Percentiles rank a stretch among this genome's conserved stretches.
phyloP scores from a whole-genome alignment of 2,329 filamentous ascomycete species.

The Xylaria sp. region DNA sequence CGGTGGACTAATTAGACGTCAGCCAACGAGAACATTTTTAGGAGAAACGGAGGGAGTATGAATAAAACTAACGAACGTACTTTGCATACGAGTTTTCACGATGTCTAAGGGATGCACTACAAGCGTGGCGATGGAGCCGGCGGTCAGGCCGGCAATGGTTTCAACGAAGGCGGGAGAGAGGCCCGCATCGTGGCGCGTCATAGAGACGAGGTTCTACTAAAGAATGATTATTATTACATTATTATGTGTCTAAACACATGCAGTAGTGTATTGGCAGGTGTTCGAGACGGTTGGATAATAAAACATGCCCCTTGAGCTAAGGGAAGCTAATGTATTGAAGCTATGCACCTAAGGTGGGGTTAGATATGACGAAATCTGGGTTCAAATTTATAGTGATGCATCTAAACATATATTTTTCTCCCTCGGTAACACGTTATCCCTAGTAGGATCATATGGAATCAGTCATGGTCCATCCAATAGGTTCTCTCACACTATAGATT shows the following conservation, averaged over 20 bases:
- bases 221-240: conserved; percentile 27
- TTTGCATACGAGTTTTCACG: conserved; percentile 94
- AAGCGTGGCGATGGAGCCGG: conserved; percentile 86
- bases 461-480: neutral
- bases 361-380: neutral
- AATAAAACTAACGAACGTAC: conserved; percentile 59
- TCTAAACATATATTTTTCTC: neutral
- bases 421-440: conserved; percentile 2
- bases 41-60: neutral
- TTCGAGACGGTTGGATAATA: neutral
- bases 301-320: neutral
- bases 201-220: conserved; percentile 49
- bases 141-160: conserved; percentile 88
- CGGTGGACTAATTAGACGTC: conserved; percentile 58
- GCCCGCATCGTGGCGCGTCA: conserved; percentile 66
- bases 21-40: conserved; percentile 29
- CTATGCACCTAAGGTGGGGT: neutral
- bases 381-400: neutral
- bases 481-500: neutral
- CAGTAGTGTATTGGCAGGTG: neutral
- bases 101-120: conserved; percentile 93
- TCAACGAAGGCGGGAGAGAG: conserved; percentile 84
- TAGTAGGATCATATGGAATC: conserved; percentile 18
- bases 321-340: conserved; percentile 11
- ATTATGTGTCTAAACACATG: conserved; percentile 13